These are phyloP conservation scores for Nemania serpens DNA, from an alignment of 2,329 filamentous ascomycete species.

Conservation along the genomic window DNA sequence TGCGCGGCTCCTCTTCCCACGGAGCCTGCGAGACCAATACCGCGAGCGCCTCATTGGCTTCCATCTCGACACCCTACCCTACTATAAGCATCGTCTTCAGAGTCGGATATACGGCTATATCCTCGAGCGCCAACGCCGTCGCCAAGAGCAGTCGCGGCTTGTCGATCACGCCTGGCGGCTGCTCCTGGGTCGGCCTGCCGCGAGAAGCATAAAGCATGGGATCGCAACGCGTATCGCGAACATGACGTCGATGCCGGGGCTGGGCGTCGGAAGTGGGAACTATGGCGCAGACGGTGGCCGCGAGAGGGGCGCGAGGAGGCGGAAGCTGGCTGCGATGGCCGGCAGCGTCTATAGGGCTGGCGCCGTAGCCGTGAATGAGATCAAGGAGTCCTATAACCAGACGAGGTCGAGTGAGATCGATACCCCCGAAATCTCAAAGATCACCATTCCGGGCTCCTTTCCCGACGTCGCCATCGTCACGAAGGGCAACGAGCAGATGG, in stretches of 20 bases:
- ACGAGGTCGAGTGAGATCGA: constrained; percentile 50
- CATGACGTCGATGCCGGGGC: constrained; percentile 42
- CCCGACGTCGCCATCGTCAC: constrained; percentile 82
- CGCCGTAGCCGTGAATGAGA: constrained; percentile 61
- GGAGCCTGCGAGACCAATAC: constrained; percentile 62
- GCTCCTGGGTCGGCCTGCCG: constrained; percentile 47
- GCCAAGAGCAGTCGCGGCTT: constrained; percentile 53
- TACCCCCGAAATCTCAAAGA: constrained; percentile 41
- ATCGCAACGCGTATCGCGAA: constrained; percentile 32
- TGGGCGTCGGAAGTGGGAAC: constrained; percentile 43
- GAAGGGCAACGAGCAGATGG: constrained; percentile 86
- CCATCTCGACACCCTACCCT: constrained; percentile 74
- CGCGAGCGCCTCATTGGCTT: constrained; percentile 70
- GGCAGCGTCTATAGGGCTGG: constrained; percentile 61
- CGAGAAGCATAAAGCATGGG: constrained; percentile 43
- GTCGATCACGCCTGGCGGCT: constrained; percentile 54
- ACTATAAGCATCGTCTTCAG: constrained; percentile 72
- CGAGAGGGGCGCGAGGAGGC: constrained; percentile 74
- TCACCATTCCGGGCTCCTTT: constrained; percentile 74
- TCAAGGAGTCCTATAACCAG: constrained; percentile 63
- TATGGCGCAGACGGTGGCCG: constrained; percentile 46
- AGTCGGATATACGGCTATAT: constrained; percentile 77
- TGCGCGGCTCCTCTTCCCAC: constrained; percentile 72
- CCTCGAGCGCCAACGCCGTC: constrained; percentile 64
- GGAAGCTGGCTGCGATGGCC: constrained; percentile 72